phyloP scores from a whole-genome alignment of 2,329 filamentous ascomycete genomes.

The Nigrospora sphaerica region DNA sequence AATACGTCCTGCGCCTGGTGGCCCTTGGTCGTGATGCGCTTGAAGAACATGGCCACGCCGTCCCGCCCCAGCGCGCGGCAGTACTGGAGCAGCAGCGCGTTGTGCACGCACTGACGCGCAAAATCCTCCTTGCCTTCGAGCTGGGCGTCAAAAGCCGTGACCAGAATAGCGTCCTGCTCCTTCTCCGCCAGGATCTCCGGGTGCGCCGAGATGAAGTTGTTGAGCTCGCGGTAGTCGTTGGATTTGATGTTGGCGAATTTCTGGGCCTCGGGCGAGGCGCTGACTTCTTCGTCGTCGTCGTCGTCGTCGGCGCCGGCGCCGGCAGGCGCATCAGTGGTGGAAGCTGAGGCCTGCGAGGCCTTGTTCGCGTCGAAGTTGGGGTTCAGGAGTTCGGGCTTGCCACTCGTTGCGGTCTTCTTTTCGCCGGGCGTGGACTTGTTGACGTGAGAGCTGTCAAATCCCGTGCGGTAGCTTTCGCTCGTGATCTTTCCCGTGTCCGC shows the following conservation, averaged over 20 bases:
- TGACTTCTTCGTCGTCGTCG: conserved; percentile 65
- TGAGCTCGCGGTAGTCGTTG: conserved; percentile 64
- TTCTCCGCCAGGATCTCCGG: conserved; percentile 73
- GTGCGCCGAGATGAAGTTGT: conserved; percentile 73
- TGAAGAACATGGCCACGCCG: conserved; percentile 90
- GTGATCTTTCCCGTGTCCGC: conserved; percentile 88
- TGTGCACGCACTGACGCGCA: conserved; percentile 83
- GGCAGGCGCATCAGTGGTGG: background rate
- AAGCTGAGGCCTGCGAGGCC: conserved; percentile 13
- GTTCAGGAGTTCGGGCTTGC: conserved; percentile 69
- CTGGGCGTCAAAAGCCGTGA: conserved; percentile 86
- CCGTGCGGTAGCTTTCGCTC: conserved; percentile 79
- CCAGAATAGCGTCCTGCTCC: conserved; percentile 84
- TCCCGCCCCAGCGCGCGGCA: conserved; percentile 84
- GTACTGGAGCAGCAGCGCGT: conserved; percentile 88
- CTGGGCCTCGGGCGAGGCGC: conserved; percentile 71
- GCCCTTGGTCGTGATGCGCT: conserved; percentile 80
- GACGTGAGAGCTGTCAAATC: conserved; percentile 83
- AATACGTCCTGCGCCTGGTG: conserved; percentile 91
- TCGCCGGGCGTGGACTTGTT: conserved; percentile 30
- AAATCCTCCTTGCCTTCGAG: conserved; percentile 70
- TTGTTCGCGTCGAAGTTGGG: conserved; percentile 41
- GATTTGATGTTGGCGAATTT: conserved; percentile 73
- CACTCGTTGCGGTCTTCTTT: conserved; percentile 32
- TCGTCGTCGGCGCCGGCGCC: conserved; percentile 29